phyloP scores from a whole-genome alignment of 2,329 filamentous ascomycete genomes.

The Aureobasidium melanogenum region DNA sequence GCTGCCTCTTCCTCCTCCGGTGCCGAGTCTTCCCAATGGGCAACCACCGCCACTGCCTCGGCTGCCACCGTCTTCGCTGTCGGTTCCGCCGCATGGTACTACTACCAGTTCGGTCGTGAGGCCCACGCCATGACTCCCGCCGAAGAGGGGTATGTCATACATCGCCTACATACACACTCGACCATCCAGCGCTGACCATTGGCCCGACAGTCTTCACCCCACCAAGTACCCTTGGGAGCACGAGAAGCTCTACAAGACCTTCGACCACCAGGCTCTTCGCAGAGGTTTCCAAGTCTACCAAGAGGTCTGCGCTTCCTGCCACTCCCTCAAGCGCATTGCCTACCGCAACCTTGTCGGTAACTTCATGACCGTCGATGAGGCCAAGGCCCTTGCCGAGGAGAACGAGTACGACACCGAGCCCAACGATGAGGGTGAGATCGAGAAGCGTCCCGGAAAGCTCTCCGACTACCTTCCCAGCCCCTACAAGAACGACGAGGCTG shows the following conservation, averaged over 20 bases:
- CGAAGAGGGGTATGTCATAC: constrained; percentile 85
- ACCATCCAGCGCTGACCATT: neutral
- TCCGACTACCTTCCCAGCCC: constrained; percentile 92
- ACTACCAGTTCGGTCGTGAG: constrained; percentile 85
- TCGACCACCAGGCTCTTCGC: constrained; percentile 93
- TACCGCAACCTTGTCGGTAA: constrained; percentile 87
- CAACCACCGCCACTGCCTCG: constrained; percentile 76
- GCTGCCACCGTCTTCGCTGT: constrained; percentile 79
- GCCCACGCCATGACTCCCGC: constrained; percentile 83
- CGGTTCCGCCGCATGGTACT: constrained; percentile 93
- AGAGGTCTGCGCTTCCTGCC: constrained; percentile 95
- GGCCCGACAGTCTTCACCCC: constrained; percentile 67
- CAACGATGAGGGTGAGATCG: constrained; percentile 94
- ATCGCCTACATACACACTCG: neutral
- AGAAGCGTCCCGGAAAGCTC: constrained; percentile 97
- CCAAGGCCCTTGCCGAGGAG: constrained; percentile 93
- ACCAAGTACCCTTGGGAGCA: constrained; percentile 96
- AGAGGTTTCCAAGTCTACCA: constrained; percentile 99
- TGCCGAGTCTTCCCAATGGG: constrained; percentile 62
- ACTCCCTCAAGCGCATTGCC: constrained; percentile 88
- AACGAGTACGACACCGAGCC: constrained; percentile 98
- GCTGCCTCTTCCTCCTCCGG: constrained; percentile 63
- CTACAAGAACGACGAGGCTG: constrained; percentile 99
- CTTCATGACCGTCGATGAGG: constrained; percentile 93
- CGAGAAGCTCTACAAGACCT: constrained; percentile 84